These are phyloP conservation scores for Sporothrix euskadiensis DNA, from an alignment of 2,329 filamentous ascomycete genomes.

Conservation along the genomic window DNA sequence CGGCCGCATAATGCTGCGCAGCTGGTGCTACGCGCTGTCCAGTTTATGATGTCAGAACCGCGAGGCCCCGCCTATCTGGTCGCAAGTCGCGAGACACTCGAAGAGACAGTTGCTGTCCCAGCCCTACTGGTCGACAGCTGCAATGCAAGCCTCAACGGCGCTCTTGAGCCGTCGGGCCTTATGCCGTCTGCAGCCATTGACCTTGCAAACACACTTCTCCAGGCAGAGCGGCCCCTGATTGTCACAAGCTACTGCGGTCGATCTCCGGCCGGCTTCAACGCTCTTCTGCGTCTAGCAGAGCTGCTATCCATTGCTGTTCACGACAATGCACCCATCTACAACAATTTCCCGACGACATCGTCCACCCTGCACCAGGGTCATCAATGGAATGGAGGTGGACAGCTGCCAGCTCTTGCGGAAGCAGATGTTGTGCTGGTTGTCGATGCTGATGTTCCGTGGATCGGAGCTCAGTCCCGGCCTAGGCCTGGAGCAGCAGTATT, in stretches of 20 bases:
- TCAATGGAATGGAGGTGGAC: conserved; percentile 15
- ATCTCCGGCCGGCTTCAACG: neutral
- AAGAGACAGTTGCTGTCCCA: neutral
- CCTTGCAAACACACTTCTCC: neutral
- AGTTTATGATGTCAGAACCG: conserved; percentile 11
- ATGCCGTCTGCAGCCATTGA: neutral
- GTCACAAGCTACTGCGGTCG: conserved; percentile 2
- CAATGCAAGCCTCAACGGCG: neutral
- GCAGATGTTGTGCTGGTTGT: conserved; percentile 7
- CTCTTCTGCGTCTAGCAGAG: neutral
- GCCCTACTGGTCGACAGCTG: neutral
- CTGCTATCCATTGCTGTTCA: neutral
- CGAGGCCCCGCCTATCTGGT: conserved; percentile 6
- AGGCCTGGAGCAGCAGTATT: neutral
- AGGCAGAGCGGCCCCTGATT: neutral
- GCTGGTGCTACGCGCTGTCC: neutral
- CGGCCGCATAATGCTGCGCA: neutral
- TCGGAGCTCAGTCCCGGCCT: neutral
- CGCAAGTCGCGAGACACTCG: neutral
- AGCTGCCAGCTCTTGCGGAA: neutral
- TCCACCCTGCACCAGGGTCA: neutral
- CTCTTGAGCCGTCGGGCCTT: neutral
- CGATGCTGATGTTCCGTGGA: conserved; percentile 16
- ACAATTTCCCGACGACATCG: conserved; percentile 7
- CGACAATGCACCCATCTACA: conserved; percentile 14